phyloP scores from a whole-genome alignment of 257 asterid species.

The Jaltomata sinuosa region DNA sequence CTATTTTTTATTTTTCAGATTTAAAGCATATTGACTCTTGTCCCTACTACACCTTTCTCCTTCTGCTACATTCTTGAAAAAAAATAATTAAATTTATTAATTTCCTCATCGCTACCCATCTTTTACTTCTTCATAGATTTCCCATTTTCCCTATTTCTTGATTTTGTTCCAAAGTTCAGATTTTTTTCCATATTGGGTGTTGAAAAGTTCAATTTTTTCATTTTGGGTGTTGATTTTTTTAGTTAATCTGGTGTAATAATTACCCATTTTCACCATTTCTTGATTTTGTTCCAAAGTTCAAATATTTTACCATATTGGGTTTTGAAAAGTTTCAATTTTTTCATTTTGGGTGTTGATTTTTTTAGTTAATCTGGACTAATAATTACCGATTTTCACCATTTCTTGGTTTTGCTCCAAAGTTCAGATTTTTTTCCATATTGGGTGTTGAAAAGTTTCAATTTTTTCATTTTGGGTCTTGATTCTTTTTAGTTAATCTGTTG shows the following conservation, averaged over 20 bases:
- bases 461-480: background rate
- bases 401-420: background rate
- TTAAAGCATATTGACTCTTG: background rate
- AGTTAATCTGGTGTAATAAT: background rate
- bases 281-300: background rate
- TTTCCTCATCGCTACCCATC: background rate
- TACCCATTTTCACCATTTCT: background rate
- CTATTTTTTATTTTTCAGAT: background rate
- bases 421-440: background rate
- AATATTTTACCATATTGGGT: background rate
- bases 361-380: background rate
- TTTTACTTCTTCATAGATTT: background rate
- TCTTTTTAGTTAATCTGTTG: background rate
- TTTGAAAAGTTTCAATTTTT: background rate
- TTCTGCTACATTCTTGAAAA: background rate
- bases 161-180: background rate
- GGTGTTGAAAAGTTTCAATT: background rate
- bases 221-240: background rate
- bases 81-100: background rate
- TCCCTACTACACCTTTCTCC: background rate
- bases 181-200: background rate
- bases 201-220: background rate
- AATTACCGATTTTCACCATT: background rate
- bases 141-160: background rate
- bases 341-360: background rate